A percentile compares a stretch with the other conserved stretches of the same genome.
phyloP scores from a whole-genome alignment of 2,329 filamentous ascomycete species.

The Botrytis deweyae region DNA sequence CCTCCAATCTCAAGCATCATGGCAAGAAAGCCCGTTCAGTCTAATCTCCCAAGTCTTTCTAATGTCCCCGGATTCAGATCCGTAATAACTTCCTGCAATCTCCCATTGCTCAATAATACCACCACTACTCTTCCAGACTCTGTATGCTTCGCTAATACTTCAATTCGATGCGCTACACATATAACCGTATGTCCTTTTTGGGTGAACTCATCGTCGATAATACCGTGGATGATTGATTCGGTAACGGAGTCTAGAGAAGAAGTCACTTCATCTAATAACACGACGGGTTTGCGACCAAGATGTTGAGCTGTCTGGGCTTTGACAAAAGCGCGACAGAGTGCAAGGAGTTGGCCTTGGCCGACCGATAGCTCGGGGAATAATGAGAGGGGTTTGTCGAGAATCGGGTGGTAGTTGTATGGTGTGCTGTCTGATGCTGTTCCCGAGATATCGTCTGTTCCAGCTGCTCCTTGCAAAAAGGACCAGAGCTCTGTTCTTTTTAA shows the following conservation, averaged over 20 bases:
- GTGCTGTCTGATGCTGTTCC: background rate
- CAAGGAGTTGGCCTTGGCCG: slow-evolving; percentile 15
- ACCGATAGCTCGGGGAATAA: background rate
- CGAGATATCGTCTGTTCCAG: background rate
- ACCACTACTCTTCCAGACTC: background rate
- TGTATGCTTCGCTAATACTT: background rate
- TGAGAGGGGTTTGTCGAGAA: background rate
- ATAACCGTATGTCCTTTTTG: background rate
- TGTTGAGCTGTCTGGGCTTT: background rate
- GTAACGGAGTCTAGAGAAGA: slow-evolving; percentile 1
- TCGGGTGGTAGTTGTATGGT: background rate
- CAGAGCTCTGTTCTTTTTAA: slow-evolving; percentile 6
- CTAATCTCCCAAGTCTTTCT: slow-evolving; percentile 8
- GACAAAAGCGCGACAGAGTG: background rate
- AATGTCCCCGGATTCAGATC: background rate
- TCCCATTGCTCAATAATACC: background rate
- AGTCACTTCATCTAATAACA: slow-evolving; percentile 12
- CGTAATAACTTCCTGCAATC: slow-evolving; percentile 10
- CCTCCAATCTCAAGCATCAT: background rate
- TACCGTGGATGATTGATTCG: background rate
- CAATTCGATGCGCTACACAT: slow-evolving; percentile 7
- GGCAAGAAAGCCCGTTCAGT: background rate
- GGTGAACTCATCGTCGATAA: slow-evolving; percentile 2
- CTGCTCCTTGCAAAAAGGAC: background rate
- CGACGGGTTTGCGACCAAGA: background rate